phyloP scores from a whole-genome alignment of 805 yeast genomes.

The Cyberlindnera subsufficiens region DNA sequence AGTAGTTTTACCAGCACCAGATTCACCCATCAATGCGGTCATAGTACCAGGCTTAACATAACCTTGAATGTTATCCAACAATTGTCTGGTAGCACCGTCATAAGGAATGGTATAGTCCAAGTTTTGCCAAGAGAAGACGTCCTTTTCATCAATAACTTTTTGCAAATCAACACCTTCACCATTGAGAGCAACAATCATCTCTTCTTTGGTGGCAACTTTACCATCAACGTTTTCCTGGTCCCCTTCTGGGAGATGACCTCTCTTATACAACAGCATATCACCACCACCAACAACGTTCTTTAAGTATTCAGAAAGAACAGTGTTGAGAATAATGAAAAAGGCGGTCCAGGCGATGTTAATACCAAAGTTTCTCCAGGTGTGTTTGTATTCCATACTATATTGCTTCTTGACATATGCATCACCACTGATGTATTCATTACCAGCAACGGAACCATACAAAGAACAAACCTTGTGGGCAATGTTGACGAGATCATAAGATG shows the following conservation, averaged over 20 bases:
- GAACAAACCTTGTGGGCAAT: no score
- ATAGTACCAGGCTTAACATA: conserved; percentile 82
- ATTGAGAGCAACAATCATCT: no score
- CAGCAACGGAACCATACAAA: conserved; percentile 54
- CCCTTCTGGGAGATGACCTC: no score
- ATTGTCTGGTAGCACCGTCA: conserved; percentile 52
- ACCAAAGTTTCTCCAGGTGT: conserved; percentile 64
- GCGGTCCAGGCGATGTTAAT: no score
- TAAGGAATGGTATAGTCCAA: conserved; percentile 65
- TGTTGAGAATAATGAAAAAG: no score
- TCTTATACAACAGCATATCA: no score
- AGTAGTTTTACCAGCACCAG: conserved; percentile 82
- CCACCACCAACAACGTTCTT: conserved; percentile 40
- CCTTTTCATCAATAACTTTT: conserved; percentile 31
- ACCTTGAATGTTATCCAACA: conserved; percentile 64
- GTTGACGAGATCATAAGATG: no score
- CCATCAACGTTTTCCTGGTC: no score
- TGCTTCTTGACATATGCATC: conserved; percentile 38
- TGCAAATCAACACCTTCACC: no score
- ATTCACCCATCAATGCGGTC: conserved; percentile 73
- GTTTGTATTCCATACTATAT: conserved; percentile 37
- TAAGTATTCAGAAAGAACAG: no score
- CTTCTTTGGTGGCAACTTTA: no score
- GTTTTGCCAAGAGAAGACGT: conserved; percentile 73
- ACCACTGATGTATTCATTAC: conserved; percentile 42